These are phyloP conservation scores for Coniochaeta sp. DNA, from an alignment of 2,329 filamentous ascomycete genomes.

Conservation along the genomic window DNA sequence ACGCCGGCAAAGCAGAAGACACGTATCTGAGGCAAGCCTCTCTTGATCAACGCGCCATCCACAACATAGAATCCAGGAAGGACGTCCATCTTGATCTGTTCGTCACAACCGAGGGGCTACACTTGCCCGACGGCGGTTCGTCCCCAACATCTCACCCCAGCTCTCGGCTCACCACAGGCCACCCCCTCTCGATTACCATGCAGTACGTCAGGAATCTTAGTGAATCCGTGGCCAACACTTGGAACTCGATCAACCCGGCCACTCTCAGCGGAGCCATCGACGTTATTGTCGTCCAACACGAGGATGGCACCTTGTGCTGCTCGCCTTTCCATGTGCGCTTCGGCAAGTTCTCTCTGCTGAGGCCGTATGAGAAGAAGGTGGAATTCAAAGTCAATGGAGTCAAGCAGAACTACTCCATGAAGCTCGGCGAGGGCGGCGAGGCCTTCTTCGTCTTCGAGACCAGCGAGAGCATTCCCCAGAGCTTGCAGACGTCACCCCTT, in stretches of 20 bases:
- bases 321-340: slow-evolving; percentile 98
- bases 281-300: slow-evolving; percentile 95
- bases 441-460: slow-evolving; percentile 99
- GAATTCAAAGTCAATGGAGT: slow-evolving; percentile 91
- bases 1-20: neutral
- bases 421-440: slow-evolving; percentile 93
- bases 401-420: slow-evolving; percentile 95
- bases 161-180: neutral
- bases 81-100: neutral
- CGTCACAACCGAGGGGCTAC: neutral
- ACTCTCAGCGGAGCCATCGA: slow-evolving; percentile 97
- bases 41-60: neutral
- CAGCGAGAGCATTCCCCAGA: slow-evolving; percentile 82
- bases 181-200: slow-evolving; percentile 46
- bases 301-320: slow-evolving; percentile 82
- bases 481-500: slow-evolving; percentile 87
- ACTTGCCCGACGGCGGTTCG: neutral
- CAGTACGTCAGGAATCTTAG: slow-evolving; percentile 96
- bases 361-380: slow-evolving; percentile 97
- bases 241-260: slow-evolving; percentile 98
- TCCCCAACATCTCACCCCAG: neutral
- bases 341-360: slow-evolving; percentile 92
- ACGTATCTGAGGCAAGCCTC: neutral
- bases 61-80: neutral
- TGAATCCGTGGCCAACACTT: slow-evolving; percentile 94